Evolutionary conservation across 257 asterid species (phyloP).

Genomic region (Linaria vulgaris): DNA sequence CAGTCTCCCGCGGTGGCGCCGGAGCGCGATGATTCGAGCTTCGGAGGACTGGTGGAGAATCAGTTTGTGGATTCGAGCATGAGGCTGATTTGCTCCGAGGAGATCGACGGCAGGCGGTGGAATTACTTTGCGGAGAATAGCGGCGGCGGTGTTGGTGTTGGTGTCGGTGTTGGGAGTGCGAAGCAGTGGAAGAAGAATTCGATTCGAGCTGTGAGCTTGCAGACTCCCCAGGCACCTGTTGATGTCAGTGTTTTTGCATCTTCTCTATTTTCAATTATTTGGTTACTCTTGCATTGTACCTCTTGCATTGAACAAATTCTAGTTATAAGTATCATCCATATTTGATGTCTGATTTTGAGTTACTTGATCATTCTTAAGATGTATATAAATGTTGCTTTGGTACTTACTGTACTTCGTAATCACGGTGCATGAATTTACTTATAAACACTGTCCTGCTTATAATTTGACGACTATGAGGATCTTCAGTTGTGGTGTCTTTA

Average conservation of each 20-base stretch:
- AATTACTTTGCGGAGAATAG: constrained; percentile 66
- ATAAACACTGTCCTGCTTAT: background rate
- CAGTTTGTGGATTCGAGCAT: constrained; percentile 69
- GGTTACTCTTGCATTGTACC: too few species aligned
- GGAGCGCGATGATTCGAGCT: constrained; percentile 42
- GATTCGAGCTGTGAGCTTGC: constrained; percentile 73
- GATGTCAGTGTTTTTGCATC: constrained; percentile 50
- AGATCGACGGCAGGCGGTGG: constrained; percentile 88
- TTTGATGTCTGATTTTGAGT: too few species aligned
- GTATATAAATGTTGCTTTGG: too few species aligned
- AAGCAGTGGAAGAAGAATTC: constrained; percentile 61
- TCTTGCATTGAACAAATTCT: background rate
- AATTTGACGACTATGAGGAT: background rate
- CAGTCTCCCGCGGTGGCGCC: constrained; percentile 32
- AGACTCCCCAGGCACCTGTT: constrained; percentile 68
- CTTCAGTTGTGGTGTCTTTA: background rate
- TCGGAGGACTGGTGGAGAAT: constrained; percentile 62
- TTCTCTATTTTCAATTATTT: too few species aligned
- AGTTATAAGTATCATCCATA: too few species aligned
- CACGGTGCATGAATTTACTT: background rate
- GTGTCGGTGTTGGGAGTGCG: constrained; percentile 24
- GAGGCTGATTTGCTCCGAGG: constrained; percentile 85
- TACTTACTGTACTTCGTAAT: too few species aligned
- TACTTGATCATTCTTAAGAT: too few species aligned
- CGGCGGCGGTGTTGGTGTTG: constrained; percentile 5